Base-by-base conservation (phyloP, 1,284 basidiomycete genomes). In the Puccinia coronata region DNA sequence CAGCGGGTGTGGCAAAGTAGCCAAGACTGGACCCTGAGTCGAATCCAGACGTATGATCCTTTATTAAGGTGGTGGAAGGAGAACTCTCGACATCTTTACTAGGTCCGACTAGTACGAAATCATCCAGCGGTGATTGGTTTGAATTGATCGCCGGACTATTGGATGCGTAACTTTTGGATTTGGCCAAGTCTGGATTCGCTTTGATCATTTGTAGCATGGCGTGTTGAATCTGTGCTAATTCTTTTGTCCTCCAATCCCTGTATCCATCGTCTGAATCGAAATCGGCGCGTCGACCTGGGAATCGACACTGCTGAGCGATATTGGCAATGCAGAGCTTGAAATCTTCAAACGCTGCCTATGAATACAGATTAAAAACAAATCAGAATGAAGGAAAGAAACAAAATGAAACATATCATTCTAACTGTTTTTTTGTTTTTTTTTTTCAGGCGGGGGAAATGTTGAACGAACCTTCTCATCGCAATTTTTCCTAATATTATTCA, bases 201-300 rank as follows among this genome's bases (percentile, higher is more conserved):
- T 93, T 90, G 80, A 95, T 91, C 92, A 98, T 93, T 34, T 91
- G 88, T 72, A 96, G 89, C 90, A 98, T 94, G 78, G 94, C 89
- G 86, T 96, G 92, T 41, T 94, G 94, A 2, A 98, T 88, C 79
- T 92, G 90, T 0, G 92, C 89, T 0, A 93, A 92, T 88, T 98
- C 96, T n/a, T 90, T 87, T 0, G 91, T 90, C 53, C 91, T 89
- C 93, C 95, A 98, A 49, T 92, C 89, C 49, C 91, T 89, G 91
- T 93, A 98, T 0, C 92, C 92, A 0, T 91, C 90, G 2, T 92
- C 92, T 80, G 87, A 91, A 36, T 90, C 89, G 84, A 98, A 99
- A 86, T 99, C 96, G 83, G 93, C 91, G 83, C 92, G 89, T 69
- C 92, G 90, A 41, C 93, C 95, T 0, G 96, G 95, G 85, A 96